Evolutionary conservation across 305 asterid species (phyloP), one percentile per base, ranked within the genome.

Genomic region (Salvia sclarea): DNA sequence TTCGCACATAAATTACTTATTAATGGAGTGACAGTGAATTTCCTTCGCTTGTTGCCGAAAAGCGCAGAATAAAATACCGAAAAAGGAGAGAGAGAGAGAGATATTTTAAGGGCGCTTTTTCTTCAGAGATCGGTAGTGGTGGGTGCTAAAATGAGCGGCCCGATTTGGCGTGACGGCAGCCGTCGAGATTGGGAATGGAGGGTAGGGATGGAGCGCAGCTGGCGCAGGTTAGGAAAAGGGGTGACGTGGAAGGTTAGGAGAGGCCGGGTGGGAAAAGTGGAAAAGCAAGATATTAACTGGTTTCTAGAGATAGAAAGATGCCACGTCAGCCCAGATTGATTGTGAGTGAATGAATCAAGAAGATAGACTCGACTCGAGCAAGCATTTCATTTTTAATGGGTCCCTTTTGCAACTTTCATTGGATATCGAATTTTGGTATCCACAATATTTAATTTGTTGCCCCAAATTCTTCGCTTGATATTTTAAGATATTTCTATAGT

Each of bases 51-150:
- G 41, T 22, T 28, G 74, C 20, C 56, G 13, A 75, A 41, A 64
- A 69, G 71, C 37, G 54, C 66, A 38, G 57, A 64, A 8, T 60
- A 62, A 52, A 60, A 43, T 53, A 61, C 45, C 40, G 38, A 13
- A 38, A 49, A 64, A n/a, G 40, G 40, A 33, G 8, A 28, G 33
- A 8, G 13, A 55, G 20, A 16, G 5, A 5, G 22, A 1, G 73
- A 56, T 78, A 77, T 66, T 81, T 77, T 79, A 79, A 48, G 76
- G 75, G 81, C 82, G 76, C 83, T 66, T 81, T 38, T 66, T 77
- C 45, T 61, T 50, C 16, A 45, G 16, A 57, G 13, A 43, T 22
- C 18, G 59, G 62, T 33, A 64, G 77, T 72, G 81, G 76, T 48
- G 70, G 48, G 59, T 6, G 79, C 84, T 76, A 78, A 59, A 68